Base-by-base conservation (phyloP, 257 asterid species). In the Solanum pimpinellifolium region DNA sequence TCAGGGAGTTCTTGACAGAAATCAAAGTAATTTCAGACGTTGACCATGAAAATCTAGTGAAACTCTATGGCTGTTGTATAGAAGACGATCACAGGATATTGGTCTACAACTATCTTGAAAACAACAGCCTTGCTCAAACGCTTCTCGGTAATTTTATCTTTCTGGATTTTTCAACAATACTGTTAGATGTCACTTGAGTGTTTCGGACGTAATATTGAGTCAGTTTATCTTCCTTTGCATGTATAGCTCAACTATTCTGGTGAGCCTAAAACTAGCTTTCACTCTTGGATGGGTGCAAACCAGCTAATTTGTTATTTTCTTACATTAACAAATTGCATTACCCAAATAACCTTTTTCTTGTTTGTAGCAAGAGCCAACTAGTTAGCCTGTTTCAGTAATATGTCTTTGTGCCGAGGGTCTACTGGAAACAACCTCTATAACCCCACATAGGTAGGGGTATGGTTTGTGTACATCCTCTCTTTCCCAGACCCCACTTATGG, bases 21-120 rank as follows among this genome's bases (percentile, higher is more conserved):
- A 93, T 96, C 86, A 83, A 92, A 94, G 96, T 97, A 76, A 97
- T 97, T 91, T 93, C 98, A 11, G 96, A 97, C 27, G 90, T 93
- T 69, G 92, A 93, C 80, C 99, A 97, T 60, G 96, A 90, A 86
- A 97, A 97, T 88, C 87, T 97, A 85, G 99, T 97, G 77, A 94
- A 94, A 92, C 98, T 97, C 37, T 94, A 92, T 83, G 99, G 99
- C 84, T 96, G 99, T 85, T 97, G 99, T 81, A 98, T 94, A 90
- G 96, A 97, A 88, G 94, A 89, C 68, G 75, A 93, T 87, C 96
- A 96, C 39, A 92, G 99, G 87, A 96, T 97, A 88, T 93, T 97
- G 82, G 95, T 97, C 87, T 97, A 97, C 94, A 94, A 95, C 92
- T 94, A 95, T 92, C 98, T 97, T 3, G 98, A 94, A 91, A 95